Evolutionary conservation across 148 eudicot genomes (phyloP), one percentile per base, ranked within the genome.

Genomic region (Persicaria maculosa): DNA sequence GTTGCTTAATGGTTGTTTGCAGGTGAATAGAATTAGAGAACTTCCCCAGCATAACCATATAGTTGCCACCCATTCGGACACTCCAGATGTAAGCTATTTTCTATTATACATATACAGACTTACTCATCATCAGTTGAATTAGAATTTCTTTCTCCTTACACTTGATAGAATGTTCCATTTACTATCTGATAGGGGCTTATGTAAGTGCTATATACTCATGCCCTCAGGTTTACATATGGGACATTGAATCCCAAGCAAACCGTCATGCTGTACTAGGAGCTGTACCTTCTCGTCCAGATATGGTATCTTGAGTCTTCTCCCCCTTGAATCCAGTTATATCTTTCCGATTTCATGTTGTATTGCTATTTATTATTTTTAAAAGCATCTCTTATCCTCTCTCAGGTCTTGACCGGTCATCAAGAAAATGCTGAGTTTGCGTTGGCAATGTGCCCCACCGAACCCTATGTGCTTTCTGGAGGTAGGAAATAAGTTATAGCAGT

Each of bases 341-440:
- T 65, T 71, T 47, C 53, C 9, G 20, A 55, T 47, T 47, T 72
- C 45, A 55, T 7, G 46, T 43, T 68, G 40, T 7, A 12, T 40
- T 55, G 57, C 59, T 31, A 20, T 75, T 7, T 76, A 20, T 47
- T 71, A 36, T 46, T 76, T 76, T 65, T 46, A 15, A 14, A 19
- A 36, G 50, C 72, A 65, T 65, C 17, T 65, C 9, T 17, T 65
- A 43, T 72, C 43, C 47, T 70, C 69, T 74, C 78, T 71, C 75
- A 95, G 99, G 84, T 95, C 50, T 79, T 95, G 85, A 85, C 93
- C 36, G 96, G 99, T 48, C 99, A 95, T 81, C 81, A 87, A 77
- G 99, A 95, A 76, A 92, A 95, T 81, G 99, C 97, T 1, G 99
- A 95, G 84, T 95, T 85, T 88, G 99, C 99, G 55, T 93, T 95